Evolutionary conservation across 768 basidiomycete genomes (phyloP).

Genomic region (Coprinopsis sp.): DNA sequence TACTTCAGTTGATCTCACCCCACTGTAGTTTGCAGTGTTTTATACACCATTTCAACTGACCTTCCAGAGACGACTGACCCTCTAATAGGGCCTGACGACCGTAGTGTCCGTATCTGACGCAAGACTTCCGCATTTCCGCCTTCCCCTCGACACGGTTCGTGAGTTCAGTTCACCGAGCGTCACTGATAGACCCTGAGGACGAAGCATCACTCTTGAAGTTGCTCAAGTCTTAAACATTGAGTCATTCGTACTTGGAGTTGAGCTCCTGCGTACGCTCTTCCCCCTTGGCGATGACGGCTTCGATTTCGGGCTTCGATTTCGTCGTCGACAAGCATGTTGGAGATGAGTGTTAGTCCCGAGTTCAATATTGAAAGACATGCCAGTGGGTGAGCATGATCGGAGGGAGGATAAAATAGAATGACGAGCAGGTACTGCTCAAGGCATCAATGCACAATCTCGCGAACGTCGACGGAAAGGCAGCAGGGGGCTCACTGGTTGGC

Average conservation of each 20-base stretch:
- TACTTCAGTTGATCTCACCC: no score
- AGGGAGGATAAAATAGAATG: neutral
- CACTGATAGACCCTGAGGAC: conserved; percentile 86
- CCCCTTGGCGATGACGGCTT: conserved; percentile 86
- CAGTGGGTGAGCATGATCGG: neutral
- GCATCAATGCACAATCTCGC: neutral
- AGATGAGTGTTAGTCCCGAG: no score
- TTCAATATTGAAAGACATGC: neutral
- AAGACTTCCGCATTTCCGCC: no score
- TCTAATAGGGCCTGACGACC: no score
- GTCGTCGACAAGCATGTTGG: conserved; percentile 70
- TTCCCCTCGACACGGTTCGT: no score
- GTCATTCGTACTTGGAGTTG: conserved; percentile 86
- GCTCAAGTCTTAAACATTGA: conserved; percentile 91
- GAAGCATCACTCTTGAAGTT: conserved; percentile 97
- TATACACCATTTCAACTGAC: no score
- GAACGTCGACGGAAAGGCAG: neutral
- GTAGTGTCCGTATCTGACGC: no score
- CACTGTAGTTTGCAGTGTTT: no score
- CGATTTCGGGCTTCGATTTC: no score
- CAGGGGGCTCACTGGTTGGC: conserved; percentile 54
- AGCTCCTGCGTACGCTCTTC: conserved; percentile 87
- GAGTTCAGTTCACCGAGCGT: no score
- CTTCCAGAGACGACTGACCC: no score
- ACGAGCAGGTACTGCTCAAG: no score